Evolutionary conservation across 495 filamentous ascomycete genomes (phyloP).

Genomic region (Friedmanniomyces endolithicus): DNA sequence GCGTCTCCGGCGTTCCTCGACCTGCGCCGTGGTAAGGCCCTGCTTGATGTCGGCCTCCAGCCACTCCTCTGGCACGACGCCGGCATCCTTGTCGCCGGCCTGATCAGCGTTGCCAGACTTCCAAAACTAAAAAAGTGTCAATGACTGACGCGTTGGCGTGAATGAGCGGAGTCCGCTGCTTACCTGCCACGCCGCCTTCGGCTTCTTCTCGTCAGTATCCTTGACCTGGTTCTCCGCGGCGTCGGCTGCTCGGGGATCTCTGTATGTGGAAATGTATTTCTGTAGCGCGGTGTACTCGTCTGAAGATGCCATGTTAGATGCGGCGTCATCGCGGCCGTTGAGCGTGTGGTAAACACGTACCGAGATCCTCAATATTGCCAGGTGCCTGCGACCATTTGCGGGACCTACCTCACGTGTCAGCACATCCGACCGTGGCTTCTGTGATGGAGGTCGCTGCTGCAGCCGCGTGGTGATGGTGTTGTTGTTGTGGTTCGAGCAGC

Average conservation of each 20-base stretch:
- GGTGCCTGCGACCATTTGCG: conserved; percentile 22
- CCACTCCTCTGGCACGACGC: conserved; percentile 53
- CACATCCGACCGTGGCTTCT: not conserved
- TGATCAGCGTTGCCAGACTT: conserved; percentile 15
- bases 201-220: conserved; percentile 22
- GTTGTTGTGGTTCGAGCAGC: not conserved
- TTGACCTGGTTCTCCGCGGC: conserved; percentile 9
- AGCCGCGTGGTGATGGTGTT: not conserved
- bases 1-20: conserved; percentile 53
- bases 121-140: conserved; percentile 35
- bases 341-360: conserved; percentile 15
- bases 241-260: conserved; percentile 24
- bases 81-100: conserved; percentile 28
- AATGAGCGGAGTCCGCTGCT: not conserved
- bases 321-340: not conserved
- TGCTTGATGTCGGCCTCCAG: conserved; percentile 54
- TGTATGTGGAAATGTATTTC: conserved; percentile 31
- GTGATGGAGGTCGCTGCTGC: not conserved
- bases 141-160: conserved; percentile 22
- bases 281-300: conserved; percentile 32
- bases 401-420: not conserved
- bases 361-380: conserved; percentile 22
- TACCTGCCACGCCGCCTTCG: conserved; percentile 19
- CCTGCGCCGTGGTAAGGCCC: conserved; percentile 46
- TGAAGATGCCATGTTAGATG: conserved; percentile 6